phyloP scores from a whole-genome alignment of 257 asterid species.

The Ehretia macrophylla region DNA sequence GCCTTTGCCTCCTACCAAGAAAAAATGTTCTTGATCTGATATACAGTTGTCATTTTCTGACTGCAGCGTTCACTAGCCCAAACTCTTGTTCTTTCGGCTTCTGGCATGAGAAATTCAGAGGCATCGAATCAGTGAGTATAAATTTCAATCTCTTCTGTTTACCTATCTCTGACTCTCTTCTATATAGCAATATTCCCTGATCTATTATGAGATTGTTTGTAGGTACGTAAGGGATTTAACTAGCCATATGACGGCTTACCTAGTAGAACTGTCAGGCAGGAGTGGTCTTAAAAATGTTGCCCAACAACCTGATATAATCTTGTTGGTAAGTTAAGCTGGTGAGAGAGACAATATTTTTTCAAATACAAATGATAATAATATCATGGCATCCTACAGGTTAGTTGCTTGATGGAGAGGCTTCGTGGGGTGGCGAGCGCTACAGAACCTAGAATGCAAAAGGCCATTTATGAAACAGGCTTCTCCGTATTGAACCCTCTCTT shows the following conservation, averaged over 20 bases:
- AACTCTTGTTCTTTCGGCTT: constrained; percentile 74
- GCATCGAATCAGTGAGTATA: constrained; percentile 63
- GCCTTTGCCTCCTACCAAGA: background rate
- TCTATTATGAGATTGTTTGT: constrained; percentile 17
- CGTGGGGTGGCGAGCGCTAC: constrained; percentile 96
- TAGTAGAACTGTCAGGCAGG: constrained; percentile 68
- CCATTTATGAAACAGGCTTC: constrained; percentile 84
- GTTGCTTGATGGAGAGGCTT: constrained; percentile 92
- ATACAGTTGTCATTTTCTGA: constrained; percentile 9
- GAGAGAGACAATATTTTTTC: background rate
- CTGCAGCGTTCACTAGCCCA: constrained; percentile 94
- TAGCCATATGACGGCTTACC: constrained; percentile 61
- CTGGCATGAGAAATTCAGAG: constrained; percentile 58
- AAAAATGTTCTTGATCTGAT: constrained; percentile 1
- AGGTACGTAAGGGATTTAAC: constrained; percentile 72
- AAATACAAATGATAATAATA: constrained; percentile 13
- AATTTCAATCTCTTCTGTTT: constrained; percentile 9
- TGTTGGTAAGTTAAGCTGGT: constrained; percentile 47
- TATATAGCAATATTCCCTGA: constrained; percentile 13
- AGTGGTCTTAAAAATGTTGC: constrained; percentile 67
- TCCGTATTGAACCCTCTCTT: constrained; percentile 65
- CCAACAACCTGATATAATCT: constrained; percentile 81
- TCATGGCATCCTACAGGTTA: constrained; percentile 49
- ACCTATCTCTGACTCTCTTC: background rate
- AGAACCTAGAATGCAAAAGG: constrained; percentile 85